A percentile compares a stretch with the other conserved stretches of the same genome.
Conservation (phyloP, 495 filamentous ascomycete species). For the Xylaria palmicola region DNA sequence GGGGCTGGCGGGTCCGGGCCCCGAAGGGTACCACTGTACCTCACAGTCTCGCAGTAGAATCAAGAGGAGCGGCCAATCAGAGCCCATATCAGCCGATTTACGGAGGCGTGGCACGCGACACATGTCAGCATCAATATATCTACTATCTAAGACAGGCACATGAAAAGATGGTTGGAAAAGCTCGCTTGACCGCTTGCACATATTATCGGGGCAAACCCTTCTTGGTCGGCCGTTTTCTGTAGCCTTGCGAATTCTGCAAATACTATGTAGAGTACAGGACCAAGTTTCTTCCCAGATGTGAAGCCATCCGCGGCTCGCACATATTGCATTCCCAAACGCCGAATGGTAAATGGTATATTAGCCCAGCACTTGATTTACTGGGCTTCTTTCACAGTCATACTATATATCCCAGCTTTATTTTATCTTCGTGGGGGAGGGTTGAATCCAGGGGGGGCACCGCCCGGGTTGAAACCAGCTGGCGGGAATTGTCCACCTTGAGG, state of each 20-base stretch:
- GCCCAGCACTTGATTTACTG: constrained; percentile 18
- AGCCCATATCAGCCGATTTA: neutral
- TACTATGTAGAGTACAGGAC: constrained; percentile 9
- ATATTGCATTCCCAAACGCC: constrained; percentile 33
- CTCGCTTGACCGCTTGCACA: neutral
- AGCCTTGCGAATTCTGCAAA: constrained; percentile 2
- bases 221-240: neutral
- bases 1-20: neutral
- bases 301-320: constrained; percentile 9
- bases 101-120: constrained; percentile 3
- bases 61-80: neutral
- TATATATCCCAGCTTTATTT: constrained; percentile 25
- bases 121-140: neutral
- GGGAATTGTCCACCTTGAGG: constrained; percentile 61
- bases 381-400: constrained; percentile 19
- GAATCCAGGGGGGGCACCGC: constrained; percentile 63
- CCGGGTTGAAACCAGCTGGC: constrained; percentile 69
- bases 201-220: constrained; percentile 4
- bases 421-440: constrained; percentile 63
- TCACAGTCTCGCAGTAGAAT: neutral
- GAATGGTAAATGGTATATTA: constrained; percentile 28
- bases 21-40: neutral
- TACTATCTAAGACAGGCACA: neutral
- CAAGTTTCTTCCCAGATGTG: constrained; percentile 3
- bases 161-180: neutral